Evolutionary conservation across 192 early-diverging fungal species (phyloP), one percentile per base, ranked within the genome.

Genomic region (Backusella morwellensis): DNA sequence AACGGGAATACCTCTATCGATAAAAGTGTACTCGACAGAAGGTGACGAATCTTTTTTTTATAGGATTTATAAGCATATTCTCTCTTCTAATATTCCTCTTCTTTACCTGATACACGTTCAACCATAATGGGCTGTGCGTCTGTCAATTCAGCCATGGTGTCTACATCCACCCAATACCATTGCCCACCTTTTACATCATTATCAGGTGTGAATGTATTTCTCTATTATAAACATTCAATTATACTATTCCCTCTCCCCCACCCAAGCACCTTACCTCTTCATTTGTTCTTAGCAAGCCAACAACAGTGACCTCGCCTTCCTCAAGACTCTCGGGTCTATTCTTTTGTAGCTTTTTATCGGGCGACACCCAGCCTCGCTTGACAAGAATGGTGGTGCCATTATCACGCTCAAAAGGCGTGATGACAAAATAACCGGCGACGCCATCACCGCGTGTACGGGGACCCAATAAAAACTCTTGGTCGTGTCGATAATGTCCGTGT

Each of bases 321-420:
- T 74, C 77, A 40, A 79, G 74, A 54, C 85, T 82, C 23, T 86
- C 88, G 5, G 87, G 84, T 15, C 93, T 83, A 3, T 82, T 78
- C 7, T 77, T 74, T 34, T 85, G 88, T 15, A 91, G 89, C 29
- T 85, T 85, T 67, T 93, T 91, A 6, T 91, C 91, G 23, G 88
- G 85, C 14, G 91, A 86, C 23, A 98, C 92, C 95, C 97, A 98
- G 12, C 97, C 97, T 40, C 97, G 90, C 79, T 95, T 93, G 17
- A 98, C 90, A 42, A 98, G 84, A 12, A 97, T 87, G 17, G 88
- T 89, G 15, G 89, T 88, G 70, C 92, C 92, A 74, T 92, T 89
- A 41, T 89, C 84, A 32, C 93, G 88, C 75, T 88, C 88, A 72
- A 95, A 82, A 7, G 95, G 95, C 12, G 95, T 94, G 3, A 95